Base-by-base conservation (phyloP, 495 filamentous ascomycete genomes). In the Glutinoglossum americanum region DNA sequence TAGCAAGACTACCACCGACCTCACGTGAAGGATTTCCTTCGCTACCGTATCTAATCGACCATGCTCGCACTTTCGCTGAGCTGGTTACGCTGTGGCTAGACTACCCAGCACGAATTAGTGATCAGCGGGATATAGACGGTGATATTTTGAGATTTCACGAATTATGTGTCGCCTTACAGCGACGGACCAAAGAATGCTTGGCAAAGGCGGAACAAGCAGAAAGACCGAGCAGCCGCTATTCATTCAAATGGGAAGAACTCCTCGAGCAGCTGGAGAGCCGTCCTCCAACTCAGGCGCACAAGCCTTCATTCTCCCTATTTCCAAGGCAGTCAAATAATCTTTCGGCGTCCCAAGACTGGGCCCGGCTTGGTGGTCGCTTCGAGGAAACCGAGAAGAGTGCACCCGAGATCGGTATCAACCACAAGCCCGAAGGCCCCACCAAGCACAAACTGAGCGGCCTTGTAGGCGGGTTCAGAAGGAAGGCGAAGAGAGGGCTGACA, bases 11-110 rank as follows among this genome's bases (percentile, higher is more conserved):
- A 45, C 85, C 89, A 1, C 80, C 77, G 10, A 82, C 84, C 9
- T 88, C 85, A 23, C 78, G 86, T 49, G 93, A 99, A 71, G 92
- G 92, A 0, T 97, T 96, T 61, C 93, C 90, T 8, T 89, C 84
- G 33, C 78, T 99, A 27, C 92, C 92, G 0, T 96, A 94, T 65
- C 76, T 99, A 13, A 85, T 99, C 63, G 92, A 99, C 62, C 83
- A 90, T 58, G 80, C 88, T 4, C 80, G 87, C 55, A 87, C 84
- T 66, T 96, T 86, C 64, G 89, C 92, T 10, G 81, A 81, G n/a
- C 70, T 99, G 19, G 83, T 94, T 51, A 81, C 82, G 57, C 74
- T 97, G 35, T 99, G 92, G 92, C 75, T 92, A 17, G 83, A 88
- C 39, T 65, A 71, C 19, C 73, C 74, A 35, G 48, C 74, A 70